phyloP scores from a whole-genome alignment of 2,329 filamentous ascomycete species.

The Trichoderma polysporum region DNA sequence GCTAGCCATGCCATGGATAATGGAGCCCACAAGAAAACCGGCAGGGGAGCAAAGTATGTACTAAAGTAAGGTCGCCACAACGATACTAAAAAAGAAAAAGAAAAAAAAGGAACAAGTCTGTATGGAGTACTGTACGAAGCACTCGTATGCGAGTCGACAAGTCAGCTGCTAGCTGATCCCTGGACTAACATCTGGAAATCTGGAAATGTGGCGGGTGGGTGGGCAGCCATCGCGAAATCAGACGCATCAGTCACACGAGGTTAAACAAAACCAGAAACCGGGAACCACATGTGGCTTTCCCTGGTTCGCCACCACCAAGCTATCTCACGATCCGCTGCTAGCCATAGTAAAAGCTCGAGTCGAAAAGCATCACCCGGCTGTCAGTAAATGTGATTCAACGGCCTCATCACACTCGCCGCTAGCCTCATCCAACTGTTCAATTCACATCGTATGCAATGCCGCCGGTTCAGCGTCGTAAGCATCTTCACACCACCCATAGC shows the following conservation, averaged over 20 bases:
- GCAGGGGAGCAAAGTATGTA: neutral
- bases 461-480: slow-evolving; percentile 15
- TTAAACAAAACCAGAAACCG: slow-evolving; percentile 16
- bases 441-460: slow-evolving; percentile 1
- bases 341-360: neutral
- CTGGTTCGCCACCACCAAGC: slow-evolving; percentile 11
- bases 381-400: neutral
- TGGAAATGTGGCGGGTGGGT: slow-evolving; percentile 11
- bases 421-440: slow-evolving; percentile 10
- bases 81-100: neutral
- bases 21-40: slow-evolving; percentile 6
- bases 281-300: slow-evolving; percentile 12
- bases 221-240: slow-evolving; percentile 5
- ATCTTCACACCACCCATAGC: slow-evolving; percentile 14
- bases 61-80: slow-evolving; percentile 2
- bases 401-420: slow-evolving; percentile 6
- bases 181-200: slow-evolving; percentile 17
- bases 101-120: neutral
- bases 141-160: neutral
- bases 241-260: slow-evolving; percentile 16
- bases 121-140: too few species aligned
- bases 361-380: slow-evolving; percentile 10
- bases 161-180: slow-evolving; percentile 11
- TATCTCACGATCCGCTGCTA: slow-evolving; percentile 13
- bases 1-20: slow-evolving; percentile 16